Evolutionary conservation across 108 stramenopile species (phyloP), one percentile per base, ranked within the genome.

Genomic region (Nitzschia palea): DNA sequence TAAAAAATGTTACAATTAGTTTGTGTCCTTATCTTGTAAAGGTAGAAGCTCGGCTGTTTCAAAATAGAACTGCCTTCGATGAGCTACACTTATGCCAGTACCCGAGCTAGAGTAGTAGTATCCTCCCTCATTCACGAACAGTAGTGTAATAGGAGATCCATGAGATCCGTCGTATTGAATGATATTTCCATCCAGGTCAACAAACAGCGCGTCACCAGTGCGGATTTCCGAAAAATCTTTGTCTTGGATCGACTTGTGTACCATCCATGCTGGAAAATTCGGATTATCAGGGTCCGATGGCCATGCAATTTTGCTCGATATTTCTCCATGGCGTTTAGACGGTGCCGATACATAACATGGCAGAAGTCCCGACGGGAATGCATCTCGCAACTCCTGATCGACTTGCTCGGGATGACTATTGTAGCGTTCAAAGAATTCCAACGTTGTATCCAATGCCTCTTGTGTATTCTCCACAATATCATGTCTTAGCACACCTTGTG

Each of bases 51-150:
- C 40, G 37, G 37, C 59, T 20, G 59, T 60, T 22, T 60, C 33
- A 18, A 14, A 60, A 32, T 43, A 6, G 40, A 60, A 60, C n/a
- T 40, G 33, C 1, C 59, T 36, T 22, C n/a, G 31, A 10, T 40
- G 36, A 6, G 90, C 90, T 4, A 91, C 86, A 32, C 82, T 78
- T 30, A 91, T 85, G 0, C 90, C 90, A 3, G 90, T 88, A 20
- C 89, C 89, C 56, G 74, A 76, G 53, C 87, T 88, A 2, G 71
- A 78, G 54, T 91, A 89, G 73, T 92, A 95, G 58, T 95, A 95
- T 40, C 90, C 94, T 33, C 83, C 94, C 58, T 95, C 94, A 65
- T 95, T 95, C 30, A 95, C 80, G 70, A 91, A 95, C 43, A 95
- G 86, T 22, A 90, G 55, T 26, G 80, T 61, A 14, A 93, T 77